Conservation (phyloP, 345 rosid species). For the Heritiera fomes region DNA sequence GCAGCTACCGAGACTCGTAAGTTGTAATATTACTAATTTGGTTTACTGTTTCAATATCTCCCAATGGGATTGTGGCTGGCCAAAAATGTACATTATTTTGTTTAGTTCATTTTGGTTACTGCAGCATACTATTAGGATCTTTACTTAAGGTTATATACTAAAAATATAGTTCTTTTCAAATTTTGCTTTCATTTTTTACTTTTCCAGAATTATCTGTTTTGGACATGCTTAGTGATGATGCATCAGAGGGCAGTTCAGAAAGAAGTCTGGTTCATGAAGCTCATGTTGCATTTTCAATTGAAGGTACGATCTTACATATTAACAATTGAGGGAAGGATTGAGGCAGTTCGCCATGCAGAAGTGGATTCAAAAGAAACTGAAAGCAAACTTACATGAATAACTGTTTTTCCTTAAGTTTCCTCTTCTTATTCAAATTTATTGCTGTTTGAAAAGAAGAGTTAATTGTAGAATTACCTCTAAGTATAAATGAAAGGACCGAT, state of each 20-base stretch:
- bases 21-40: constrained; percentile 23
- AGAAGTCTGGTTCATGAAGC: constrained; percentile 50
- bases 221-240: constrained; percentile 77
- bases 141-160: constrained; percentile 2
- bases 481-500: not conserved
- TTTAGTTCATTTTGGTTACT: not conserved
- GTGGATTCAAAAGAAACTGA: not conserved
- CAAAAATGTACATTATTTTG: constrained; percentile 13
- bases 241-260: constrained; percentile 35
- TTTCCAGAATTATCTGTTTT: constrained; percentile 64
- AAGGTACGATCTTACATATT: constrained; percentile 48
- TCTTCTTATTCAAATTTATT: not conserved
- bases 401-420: not conserved
- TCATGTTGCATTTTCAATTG: constrained; percentile 83
- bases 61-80: constrained; percentile 18
- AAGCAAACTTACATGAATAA: not conserved
- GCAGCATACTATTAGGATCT: constrained; percentile 3
- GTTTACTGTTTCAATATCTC: constrained; percentile 16
- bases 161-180: not conserved
- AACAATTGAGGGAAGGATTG: not conserved
- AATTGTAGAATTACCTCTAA: not conserved
- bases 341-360: constrained; percentile 10
- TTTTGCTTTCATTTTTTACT: constrained; percentile 11
- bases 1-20: constrained; percentile 47
- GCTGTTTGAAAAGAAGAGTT: not conserved